phyloP scores from a whole-genome alignment of 2,329 filamentous ascomycete species.

The Drechslerella coelobrocha region DNA sequence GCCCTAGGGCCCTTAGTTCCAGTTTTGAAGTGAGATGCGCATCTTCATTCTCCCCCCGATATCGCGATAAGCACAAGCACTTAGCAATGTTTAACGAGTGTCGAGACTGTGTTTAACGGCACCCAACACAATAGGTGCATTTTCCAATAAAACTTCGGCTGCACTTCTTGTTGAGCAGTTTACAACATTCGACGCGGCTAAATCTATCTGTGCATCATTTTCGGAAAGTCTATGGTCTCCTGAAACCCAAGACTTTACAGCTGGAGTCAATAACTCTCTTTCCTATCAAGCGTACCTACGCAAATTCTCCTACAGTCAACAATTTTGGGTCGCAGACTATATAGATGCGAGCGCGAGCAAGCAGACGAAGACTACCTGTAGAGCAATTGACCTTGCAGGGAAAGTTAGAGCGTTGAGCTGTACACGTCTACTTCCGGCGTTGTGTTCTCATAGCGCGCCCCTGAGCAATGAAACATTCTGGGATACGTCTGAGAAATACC shows the following conservation, averaged over 20 bases:
- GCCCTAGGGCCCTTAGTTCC: background rate
- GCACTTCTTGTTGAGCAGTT: slow-evolving; percentile 30
- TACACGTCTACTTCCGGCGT: slow-evolving; percentile 55
- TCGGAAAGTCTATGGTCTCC: slow-evolving; percentile 39
- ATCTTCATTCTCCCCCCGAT: background rate
- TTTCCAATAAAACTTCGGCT: slow-evolving; percentile 24
- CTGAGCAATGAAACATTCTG: slow-evolving; percentile 58
- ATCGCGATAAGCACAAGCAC: background rate
- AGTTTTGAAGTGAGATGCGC: background rate
- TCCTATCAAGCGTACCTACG: slow-evolving; percentile 56
- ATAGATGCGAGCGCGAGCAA: slow-evolving; percentile 27
- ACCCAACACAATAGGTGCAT: slow-evolving; percentile 25
- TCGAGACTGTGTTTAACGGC: background rate
- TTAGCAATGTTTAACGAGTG: no score
- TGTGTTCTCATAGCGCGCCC: slow-evolving; percentile 61
- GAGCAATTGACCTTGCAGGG: slow-evolving; percentile 56
- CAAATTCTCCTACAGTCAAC: slow-evolving; percentile 52
- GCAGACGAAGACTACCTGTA: slow-evolving; percentile 26
- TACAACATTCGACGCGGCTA: slow-evolving; percentile 24
- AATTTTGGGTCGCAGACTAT: slow-evolving; percentile 58
- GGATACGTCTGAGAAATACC: slow-evolving; percentile 58
- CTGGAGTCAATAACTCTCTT: slow-evolving; percentile 56
- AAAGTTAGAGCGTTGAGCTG: slow-evolving; percentile 49
- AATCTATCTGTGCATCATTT: slow-evolving; percentile 15
- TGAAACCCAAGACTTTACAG: slow-evolving; percentile 30